Conservation (phyloP, 805 yeast genomes). For the Kurtzmaniella cleridarum region DNA sequence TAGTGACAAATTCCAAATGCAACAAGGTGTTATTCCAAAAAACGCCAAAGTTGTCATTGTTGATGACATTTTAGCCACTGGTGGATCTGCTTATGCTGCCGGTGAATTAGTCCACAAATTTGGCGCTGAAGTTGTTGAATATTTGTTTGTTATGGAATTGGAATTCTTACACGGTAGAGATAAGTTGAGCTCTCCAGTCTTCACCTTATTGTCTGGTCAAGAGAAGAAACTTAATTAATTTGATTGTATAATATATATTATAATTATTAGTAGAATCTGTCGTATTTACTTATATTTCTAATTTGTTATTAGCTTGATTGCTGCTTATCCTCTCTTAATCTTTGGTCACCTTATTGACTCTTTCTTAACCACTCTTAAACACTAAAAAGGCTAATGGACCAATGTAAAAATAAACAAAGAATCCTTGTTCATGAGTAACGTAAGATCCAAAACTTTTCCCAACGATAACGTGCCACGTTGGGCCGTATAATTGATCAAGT, state of each 20-base stretch:
- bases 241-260: not conserved
- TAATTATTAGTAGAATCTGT: not conserved
- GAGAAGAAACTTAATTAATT: conserved; percentile 37
- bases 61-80: conserved; percentile 97
- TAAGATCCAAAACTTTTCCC: conserved; percentile 77
- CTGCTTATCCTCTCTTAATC: no score
- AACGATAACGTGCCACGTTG: conserved; percentile 78
- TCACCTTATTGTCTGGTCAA: conserved; percentile 84
- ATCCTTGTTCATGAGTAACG: conserved; percentile 74
- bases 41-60: conserved; percentile 82
- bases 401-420: conserved; percentile 65
- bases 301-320: not conserved
- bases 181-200: conserved; percentile 78
- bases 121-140: conserved; percentile 73
- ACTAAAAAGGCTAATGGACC: conserved; percentile 63
- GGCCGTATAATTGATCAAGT: conserved; percentile 58
- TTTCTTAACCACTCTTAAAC: conserved; percentile 57
- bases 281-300: not conserved
- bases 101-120: conserved; percentile 70
- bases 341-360: not conserved
- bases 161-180: conserved; percentile 93
- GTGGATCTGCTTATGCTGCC: conserved; percentile 94
- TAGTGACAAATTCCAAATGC: conserved; percentile 82
- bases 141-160: conserved; percentile 86
- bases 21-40: conserved; percentile 69